Evolutionary conservation across 129 eudicot genomes (phyloP), one percentile per base, ranked within the genome.

Genomic region (Pulicaria dysenterica): DNA sequence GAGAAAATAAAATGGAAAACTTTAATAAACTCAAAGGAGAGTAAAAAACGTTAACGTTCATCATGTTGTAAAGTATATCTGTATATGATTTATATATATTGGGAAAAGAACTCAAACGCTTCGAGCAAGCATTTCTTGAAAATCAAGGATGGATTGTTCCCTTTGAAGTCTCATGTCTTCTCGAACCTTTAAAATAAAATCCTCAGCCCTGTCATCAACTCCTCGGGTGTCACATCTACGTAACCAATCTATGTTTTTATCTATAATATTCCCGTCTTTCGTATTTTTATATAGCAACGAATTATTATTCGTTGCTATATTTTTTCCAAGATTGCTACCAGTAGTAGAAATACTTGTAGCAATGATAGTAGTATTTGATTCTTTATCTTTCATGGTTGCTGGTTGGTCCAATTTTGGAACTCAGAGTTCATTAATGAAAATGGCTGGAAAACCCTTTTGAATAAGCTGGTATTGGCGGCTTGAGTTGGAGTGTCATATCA

Each of bases 181-280:
- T 1, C 88, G 80, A 70, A 89, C 82, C 71, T 78, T 89, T 0
- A 76, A 78, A 3, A 89, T 92, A 50, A 85, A 92, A 14, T 85
- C 98, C 57, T 82, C 95, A 4, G 98, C 98, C 68, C 92, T 87
- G 55, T 92, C 91, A 73, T 89, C 96, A 9, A 92, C 76, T n/a
- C 95, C 95, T 55, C 69, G 76, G 9, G 82, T 6, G 1, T 76
- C 65, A 8, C 80, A 77, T 38, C 73, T 14, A 39, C 38, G 36
- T 9, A 36, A 54, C 19, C 6, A 4, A 19, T 66, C 31, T 5
- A 16, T 2, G 9, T 39, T 59, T 58, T 3, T 64, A n/a, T 51
- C 36, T 58, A 1, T 64, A 3, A 1, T 64, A 3, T 69, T 67
- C 16, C 5, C 76, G 6, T 34, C 44, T 63, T 64, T 77, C 46